Evolutionary conservation across 805 yeast species (phyloP), one percentile per base, ranked within the genome.

Genomic region (Myxozyma neotropica): DNA sequence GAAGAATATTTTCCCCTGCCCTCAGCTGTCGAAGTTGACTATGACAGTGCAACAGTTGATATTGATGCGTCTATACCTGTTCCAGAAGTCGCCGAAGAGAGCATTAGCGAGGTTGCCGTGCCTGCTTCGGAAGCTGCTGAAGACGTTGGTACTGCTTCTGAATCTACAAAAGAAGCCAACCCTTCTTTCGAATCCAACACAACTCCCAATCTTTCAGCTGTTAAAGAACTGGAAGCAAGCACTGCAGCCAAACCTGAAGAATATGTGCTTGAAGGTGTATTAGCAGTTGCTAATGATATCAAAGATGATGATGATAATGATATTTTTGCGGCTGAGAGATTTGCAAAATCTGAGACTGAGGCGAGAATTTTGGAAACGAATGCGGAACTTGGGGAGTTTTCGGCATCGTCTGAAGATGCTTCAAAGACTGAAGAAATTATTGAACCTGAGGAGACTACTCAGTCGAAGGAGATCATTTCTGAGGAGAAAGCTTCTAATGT

Each of bases 241-340:
- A 42, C 36, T 5, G 46, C 47, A 5, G n/a, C 24, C 23, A 39
- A 40, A 35, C 35, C 45, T 31, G 47, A 31, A 21, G 54, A 50
- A 26, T 46, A 40, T 15, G 46, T 33, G 26, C 6, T 2, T 19
- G 33, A 40, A 40, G 38, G 46, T 7, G 27, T 39, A 1, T 21
- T 39, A 12, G 47, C 44, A 4, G 13, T 15, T 19, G 45, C 38
- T 24, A 38, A 5, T n/a, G 57, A 44, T 31, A 17, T 43, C 10
- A 53, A 13, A 7, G 52, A 45, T 15, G n/a, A 44, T 3, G 33
- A n/a, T 8, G 40, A 35, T 4, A 46, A 39, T n/a, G 53, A 31
- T 17, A 17, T 27, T 15, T 26, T 27, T 35, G 27, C 49, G 15
- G 26, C 46, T 15, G 45, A 24, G n/a, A 26, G 29, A 24, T 12